phyloP scores from a whole-genome alignment of 768 basidiomycete genomes.

The Tricholoma flavovirens region DNA sequence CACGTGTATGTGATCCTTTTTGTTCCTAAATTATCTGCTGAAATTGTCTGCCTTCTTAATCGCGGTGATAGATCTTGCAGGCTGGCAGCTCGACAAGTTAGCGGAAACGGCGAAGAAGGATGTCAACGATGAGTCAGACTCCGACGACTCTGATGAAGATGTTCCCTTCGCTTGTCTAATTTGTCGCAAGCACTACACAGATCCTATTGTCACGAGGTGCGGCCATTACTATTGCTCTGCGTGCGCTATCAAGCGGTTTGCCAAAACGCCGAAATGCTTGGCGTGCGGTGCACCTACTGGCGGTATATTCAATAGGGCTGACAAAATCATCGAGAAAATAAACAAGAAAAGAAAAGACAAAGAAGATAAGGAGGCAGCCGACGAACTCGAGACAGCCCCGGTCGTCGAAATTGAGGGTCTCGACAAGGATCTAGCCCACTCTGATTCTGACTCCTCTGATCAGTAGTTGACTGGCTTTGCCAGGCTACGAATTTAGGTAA shows the following conservation, averaged over 20 bases:
- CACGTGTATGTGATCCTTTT: slow-evolving; percentile 57
- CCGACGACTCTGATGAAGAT: slow-evolving; percentile 76
- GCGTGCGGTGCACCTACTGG: slow-evolving; percentile 92
- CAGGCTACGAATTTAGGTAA: neutral
- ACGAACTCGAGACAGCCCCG: slow-evolving; percentile 29
- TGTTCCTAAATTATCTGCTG: slow-evolving; percentile 7
- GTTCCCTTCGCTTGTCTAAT: slow-evolving; percentile 98
- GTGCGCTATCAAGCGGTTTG: slow-evolving; percentile 93
- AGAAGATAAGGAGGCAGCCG: slow-evolving; percentile 45
- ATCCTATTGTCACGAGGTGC: slow-evolving; percentile 94
- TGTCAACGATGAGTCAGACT: slow-evolving; percentile 55
- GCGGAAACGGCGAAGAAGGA: slow-evolving; percentile 70
- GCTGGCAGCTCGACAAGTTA: slow-evolving; percentile 97
- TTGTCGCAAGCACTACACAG: slow-evolving; percentile 90
- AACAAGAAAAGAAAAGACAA: slow-evolving; percentile 64
- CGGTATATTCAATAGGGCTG: slow-evolving; percentile 95
- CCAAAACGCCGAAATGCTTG: slow-evolving; percentile 91
- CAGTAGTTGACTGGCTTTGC: slow-evolving; percentile 5
- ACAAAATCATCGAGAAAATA: slow-evolving; percentile 86
- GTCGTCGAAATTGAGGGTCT: slow-evolving; percentile 61
- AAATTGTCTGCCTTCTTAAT: slow-evolving; percentile 7
- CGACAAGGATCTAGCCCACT: slow-evolving; percentile 5
- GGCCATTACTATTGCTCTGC: slow-evolving; percentile 94
- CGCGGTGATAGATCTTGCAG: slow-evolving; percentile 68
- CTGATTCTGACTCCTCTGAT: slow-evolving; percentile 31